Evolutionary conservation across 225 moss, liverwort and hornwort species (phyloP).

Genomic region (Bryoerythrophyllum caledonicum): DNA sequence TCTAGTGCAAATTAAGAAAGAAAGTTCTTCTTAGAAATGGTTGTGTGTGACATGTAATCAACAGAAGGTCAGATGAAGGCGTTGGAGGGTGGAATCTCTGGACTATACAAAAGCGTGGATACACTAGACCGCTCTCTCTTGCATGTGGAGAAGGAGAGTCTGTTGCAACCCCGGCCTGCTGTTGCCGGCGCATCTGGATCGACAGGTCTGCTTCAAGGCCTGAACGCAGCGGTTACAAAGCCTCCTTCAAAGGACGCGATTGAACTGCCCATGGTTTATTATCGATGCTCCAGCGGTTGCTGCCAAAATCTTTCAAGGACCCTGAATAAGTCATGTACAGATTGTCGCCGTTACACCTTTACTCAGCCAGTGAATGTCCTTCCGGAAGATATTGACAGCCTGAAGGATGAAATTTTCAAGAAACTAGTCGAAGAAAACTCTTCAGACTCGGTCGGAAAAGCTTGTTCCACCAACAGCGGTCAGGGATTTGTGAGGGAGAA

Average conservation of each 20-base stretch:
- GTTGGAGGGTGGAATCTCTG: slow-evolving; percentile 17
- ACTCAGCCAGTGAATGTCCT: background rate
- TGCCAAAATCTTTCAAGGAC: too few species aligned
- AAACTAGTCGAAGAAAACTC: background rate
- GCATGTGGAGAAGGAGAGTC: slow-evolving; percentile 4
- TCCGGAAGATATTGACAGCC: fast-evolving
- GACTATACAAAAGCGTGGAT: slow-evolving; percentile 1
- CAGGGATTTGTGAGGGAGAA: slow-evolving; percentile 17
- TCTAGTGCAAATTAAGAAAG: too few species aligned
- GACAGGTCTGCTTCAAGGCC: slow-evolving; percentile 1
- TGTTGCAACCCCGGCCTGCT: slow-evolving; percentile 21
- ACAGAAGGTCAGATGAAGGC: slow-evolving; percentile 4
- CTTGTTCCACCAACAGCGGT: background rate
- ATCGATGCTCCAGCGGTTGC: fast-evolving
- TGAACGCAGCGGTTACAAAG: background rate
- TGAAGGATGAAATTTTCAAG: background rate
- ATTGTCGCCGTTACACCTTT: too few species aligned
- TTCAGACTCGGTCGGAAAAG: background rate
- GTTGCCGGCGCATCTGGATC: slow-evolving; percentile 1
- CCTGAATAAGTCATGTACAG: fast-evolving
- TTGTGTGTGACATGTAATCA: background rate
- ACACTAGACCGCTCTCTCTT: background rate
- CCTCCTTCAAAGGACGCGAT: background rate
- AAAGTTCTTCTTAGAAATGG: background rate
- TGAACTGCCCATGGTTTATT: slow-evolving; percentile 1